Evolutionary conservation across 148 eudicot genomes (phyloP), one percentile per base, ranked within the genome.

Genomic region (Vaccinium corymbosum): DNA sequence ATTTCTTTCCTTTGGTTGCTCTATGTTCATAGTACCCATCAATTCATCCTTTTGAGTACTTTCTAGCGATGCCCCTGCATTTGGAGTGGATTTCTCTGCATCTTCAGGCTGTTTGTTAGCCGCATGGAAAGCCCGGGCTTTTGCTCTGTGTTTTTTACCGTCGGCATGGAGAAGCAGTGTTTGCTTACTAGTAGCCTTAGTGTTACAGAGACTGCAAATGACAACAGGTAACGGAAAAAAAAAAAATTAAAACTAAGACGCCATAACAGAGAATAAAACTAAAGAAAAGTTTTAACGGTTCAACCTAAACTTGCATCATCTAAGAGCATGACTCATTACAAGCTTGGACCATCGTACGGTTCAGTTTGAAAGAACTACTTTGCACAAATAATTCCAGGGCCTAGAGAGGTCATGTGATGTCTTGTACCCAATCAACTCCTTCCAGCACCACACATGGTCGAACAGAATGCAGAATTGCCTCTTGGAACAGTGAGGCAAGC

Each of bases 111-210:
- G 92, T 81, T 94, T 94, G 80, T 89, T 92, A 32, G 94, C 87
- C 7, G 92, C 91, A 88, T 91, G 92, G 76, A 93, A 89, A 15
- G 92, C 98, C 80, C 97, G 89, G 78, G 95, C 97, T 83, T 95
- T 95, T 64, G 91, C 97, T 84, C 93, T 89, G 86, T 95, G 98
- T 82, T 94, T 94, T 87, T 95, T 95, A 19, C 98, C 98, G 66
- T 94, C 98, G 57, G 92, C 97, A 88, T 95, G 98, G 80, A 89
- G 86, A 80, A 94, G 95, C 87, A 95, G 87, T 62, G 98, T 85
- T 86, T 95, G 98, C 87, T 90, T 89, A 87, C 98, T 95, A 68
- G 98, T 94, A 83, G 98, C 92, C 46, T 87, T 87, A 59, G 94
- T 94, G 86, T 94, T 92, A 86, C 98, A 95, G 10, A 95, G 91